Evolutionary conservation across 2,329 filamentous ascomycete species (phyloP).

Genomic region (Elsinoe ampelina): DNA sequence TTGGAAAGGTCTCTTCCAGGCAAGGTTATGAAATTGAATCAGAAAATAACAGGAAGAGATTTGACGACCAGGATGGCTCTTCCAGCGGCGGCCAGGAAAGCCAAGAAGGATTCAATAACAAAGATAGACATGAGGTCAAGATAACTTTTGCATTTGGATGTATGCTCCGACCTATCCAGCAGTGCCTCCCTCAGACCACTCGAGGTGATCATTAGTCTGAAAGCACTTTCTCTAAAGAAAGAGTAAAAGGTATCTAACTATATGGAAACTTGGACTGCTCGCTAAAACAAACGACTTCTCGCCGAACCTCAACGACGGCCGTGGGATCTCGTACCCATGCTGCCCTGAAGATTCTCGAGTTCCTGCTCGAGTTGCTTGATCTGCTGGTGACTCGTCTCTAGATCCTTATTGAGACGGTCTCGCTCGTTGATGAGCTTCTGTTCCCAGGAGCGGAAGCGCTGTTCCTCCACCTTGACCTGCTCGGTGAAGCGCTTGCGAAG

Average conservation of each 20-base stretch:
- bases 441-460: constrained; percentile 98
- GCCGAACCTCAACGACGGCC: constrained; percentile 17
- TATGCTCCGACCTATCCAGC: constrained; percentile 3
- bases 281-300: constrained; percentile 2
- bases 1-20: too few species aligned
- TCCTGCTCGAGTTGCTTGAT: constrained; percentile 89
- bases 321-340: constrained; percentile 24
- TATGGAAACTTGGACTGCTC: constrained; percentile 4
- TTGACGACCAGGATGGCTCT: background rate
- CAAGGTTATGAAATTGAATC: too few species aligned
- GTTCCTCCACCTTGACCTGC: constrained; percentile 99
- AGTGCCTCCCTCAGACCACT: background rate
- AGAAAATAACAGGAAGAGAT: background rate
- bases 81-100: background rate
- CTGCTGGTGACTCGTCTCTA: constrained; percentile 87
- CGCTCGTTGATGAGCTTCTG: constrained; percentile 99
- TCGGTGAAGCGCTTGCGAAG: constrained; percentile 98
- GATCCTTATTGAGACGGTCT: constrained; percentile 98
- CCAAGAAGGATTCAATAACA: too few species aligned
- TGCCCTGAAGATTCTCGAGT: constrained; percentile 75
- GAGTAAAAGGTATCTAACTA: constrained; percentile 14
- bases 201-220: background rate
- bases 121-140: background rate
- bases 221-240: constrained; percentile 4
- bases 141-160: constrained; percentile 6